Base-by-base conservation (phyloP, 768 basidiomycete species). In the Cubamyces lactineus region DNA sequence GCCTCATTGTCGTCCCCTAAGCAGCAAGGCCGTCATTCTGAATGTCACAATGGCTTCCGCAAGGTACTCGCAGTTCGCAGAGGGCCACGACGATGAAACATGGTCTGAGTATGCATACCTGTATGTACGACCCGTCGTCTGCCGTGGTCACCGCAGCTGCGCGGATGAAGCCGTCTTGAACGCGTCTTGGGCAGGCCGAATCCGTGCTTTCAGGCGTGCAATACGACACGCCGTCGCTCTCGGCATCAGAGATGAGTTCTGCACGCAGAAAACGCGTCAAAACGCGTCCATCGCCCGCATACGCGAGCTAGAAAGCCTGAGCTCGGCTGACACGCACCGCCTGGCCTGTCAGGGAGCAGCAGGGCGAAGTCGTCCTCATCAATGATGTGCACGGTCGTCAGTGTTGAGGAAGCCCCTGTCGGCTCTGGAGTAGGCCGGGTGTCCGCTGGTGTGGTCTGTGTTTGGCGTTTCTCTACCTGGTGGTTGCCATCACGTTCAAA, bases 171-270 rank as follows among this genome's bases (percentile, higher is more conserved):
- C 76, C 77, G 2, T 66, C 64, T 1, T 74, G 70, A 54, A 80
- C 72, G 24, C 53, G 19, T 38, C 68, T 70, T 42, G 61, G 58
- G 57, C 77, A 80, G 34, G 34, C 55, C 26, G 66, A 23, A 38
- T 67, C 71, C 26, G 63, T 66, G 50, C 71, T 70, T 8, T 45
- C 63, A 5, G 67, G 67, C 23, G 71, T 75, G 59, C 79, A 80
- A 63, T 69, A 80, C n/a, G 76, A 58, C 21, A 71, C 52, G 15
- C 71, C 77, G 41, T 78, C 77, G 26, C 53, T 59, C 46, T 80
- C 79, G 12, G 78, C 75, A 49, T 75, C 72, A 4, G 78, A 78
- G 11, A 80, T 70, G 63, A 75, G 68, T 57, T 80, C 79, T 75
- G 62, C 43, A 53, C 23, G 53, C 28, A 46, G 19, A 6, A 5